These are phyloP conservation scores for Penicillium goetzii DNA, from an alignment of 495 filamentous ascomycete genomes.

Conservation along the genomic window DNA sequence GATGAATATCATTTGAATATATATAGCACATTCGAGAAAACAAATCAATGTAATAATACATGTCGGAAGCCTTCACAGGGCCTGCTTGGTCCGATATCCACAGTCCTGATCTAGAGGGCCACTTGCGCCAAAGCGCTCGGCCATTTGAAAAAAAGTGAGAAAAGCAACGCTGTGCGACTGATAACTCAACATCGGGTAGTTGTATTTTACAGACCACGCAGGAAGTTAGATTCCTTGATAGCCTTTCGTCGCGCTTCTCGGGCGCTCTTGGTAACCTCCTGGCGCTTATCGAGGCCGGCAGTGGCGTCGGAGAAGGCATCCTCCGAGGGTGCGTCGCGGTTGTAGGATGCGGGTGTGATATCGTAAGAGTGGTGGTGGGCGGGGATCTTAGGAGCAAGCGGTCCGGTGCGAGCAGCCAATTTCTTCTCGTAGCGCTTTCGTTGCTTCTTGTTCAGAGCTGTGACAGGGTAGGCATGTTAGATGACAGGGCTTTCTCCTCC, in stretches of 20 bases:
- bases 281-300: slow-evolving; percentile 44
- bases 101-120: slow-evolving; percentile 1
- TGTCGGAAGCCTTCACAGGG: slow-evolving; percentile 13
- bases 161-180: slow-evolving; percentile 8
- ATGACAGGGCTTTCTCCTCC: background rate
- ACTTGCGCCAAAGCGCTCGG: slow-evolving; percentile 10
- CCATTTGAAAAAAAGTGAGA: background rate
- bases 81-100: slow-evolving; percentile 23
- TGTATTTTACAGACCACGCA: slow-evolving; percentile 70
- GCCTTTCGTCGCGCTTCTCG: slow-evolving; percentile 71
- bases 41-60: slow-evolving; percentile 39
- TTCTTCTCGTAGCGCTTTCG: slow-evolving; percentile 66
- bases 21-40: slow-evolving; percentile 37
- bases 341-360: slow-evolving; percentile 62
- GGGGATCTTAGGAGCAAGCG: slow-evolving; percentile 73
- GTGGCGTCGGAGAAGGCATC: slow-evolving; percentile 38
- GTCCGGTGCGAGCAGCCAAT: slow-evolving; percentile 65
- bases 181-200: background rate
- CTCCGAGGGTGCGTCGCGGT: slow-evolving; percentile 33
- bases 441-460: slow-evolving; percentile 60
- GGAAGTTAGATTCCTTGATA: slow-evolving; percentile 94
- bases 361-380: slow-evolving; percentile 84
- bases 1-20: slow-evolving; percentile 28
- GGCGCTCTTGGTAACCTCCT: slow-evolving; percentile 58
- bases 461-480: slow-evolving; percentile 4